Evolutionary conservation across 768 basidiomycete genomes (phyloP), one percentile per base, ranked within the genome.

Genomic region (Suillus subaureus): DNA sequence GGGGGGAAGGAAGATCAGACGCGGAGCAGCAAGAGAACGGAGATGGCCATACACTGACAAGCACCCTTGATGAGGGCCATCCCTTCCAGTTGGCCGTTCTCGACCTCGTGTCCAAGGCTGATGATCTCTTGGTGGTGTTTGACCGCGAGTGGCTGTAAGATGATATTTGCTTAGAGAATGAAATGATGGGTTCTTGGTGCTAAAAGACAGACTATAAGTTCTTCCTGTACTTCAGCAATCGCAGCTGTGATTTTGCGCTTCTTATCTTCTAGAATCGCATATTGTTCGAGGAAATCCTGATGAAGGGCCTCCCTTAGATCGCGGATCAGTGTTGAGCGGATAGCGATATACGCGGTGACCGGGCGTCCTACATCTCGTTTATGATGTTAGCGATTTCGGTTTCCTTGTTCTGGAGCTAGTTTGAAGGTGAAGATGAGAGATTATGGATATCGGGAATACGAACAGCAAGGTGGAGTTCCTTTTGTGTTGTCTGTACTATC

Each of bases 381-480:
- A 68, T 64, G 66, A 77, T 70, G 13, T 31, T 60, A 5, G 68
- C 54, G n/a, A 74, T 47, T 31, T 77, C 67, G 0, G 47, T 16
- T 39, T 65, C 66, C 49, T 74, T 78, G 8, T 63, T 64, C 43
- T 64, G 52, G 51, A 78, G 56, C 75, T 77, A 67, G 61, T 42
- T 60, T 12, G 7, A 61, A 8, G 37, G 4, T 63, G 4, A 63
- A 61, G 26, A 42, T 31, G 16, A 13, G 37, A 61, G 4, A 18
- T 28, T 4, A 28, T 15, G 9, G n/a, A 35, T 13, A 28, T 31
- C 18, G 60, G 13, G 6, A n/a, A 35, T 13, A 33, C 67, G 31
- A 47, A 77, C 75, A n/a, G 68, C 72, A 63, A 67, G 37, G 33
- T 78, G 63, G n/a, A 77, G 69, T 55, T 78, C 70, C 28, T 70